Percentiles rank a stretch among this genome's conserved stretches.
These are phyloP conservation scores for Fragaria nilgerrensis DNA, from an alignment of 306 rosid genomes.

Conservation along the genomic window DNA sequence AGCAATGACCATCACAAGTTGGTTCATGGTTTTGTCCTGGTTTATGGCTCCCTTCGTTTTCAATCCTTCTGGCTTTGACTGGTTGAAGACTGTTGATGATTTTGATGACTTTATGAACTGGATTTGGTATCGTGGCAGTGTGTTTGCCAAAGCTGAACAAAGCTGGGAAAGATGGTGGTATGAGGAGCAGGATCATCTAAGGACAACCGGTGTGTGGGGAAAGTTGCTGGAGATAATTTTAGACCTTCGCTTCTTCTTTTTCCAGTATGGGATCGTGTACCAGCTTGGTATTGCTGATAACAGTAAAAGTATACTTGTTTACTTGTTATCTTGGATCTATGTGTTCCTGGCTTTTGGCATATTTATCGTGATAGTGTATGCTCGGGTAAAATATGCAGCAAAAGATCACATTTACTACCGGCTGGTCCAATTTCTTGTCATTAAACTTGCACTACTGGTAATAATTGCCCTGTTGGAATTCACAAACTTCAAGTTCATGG, in stretches of 20 bases:
- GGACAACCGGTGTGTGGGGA: conserved; percentile 71
- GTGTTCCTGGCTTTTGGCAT: conserved; percentile 55
- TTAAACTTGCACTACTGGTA: conserved; percentile 45
- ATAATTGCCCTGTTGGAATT: conserved; percentile 59
- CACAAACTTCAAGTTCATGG: conserved; percentile 52
- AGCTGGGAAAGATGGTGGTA: conserved; percentile 99
- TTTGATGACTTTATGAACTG: conserved; percentile 80
- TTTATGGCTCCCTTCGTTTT: conserved; percentile 79
- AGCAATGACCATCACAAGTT: conserved; percentile 70
- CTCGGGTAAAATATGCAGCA: conserved; percentile 53
- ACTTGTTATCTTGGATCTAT: conserved; percentile 76
- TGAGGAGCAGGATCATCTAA: conserved; percentile 86
- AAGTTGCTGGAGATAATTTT: conserved; percentile 68
- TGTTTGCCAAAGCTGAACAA: conserved; percentile 85
- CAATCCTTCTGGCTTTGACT: conserved; percentile 88
- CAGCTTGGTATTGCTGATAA: conserved; percentile 69
- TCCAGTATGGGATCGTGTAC: conserved; percentile 77
- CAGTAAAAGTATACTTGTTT: conserved; percentile 62
- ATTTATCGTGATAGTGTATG: conserved; percentile 56
- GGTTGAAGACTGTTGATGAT: conserved; percentile 83
- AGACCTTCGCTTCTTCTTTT: conserved; percentile 78
- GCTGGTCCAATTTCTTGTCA: conserved; percentile 61
- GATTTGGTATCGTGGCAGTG: conserved; percentile 72
- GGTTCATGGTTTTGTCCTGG: conserved; percentile 85
- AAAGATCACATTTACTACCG: conserved; percentile 77